Evolutionary conservation across 495 filamentous ascomycete species (phyloP).

Genomic region (Evansstolkia leycettana): DNA sequence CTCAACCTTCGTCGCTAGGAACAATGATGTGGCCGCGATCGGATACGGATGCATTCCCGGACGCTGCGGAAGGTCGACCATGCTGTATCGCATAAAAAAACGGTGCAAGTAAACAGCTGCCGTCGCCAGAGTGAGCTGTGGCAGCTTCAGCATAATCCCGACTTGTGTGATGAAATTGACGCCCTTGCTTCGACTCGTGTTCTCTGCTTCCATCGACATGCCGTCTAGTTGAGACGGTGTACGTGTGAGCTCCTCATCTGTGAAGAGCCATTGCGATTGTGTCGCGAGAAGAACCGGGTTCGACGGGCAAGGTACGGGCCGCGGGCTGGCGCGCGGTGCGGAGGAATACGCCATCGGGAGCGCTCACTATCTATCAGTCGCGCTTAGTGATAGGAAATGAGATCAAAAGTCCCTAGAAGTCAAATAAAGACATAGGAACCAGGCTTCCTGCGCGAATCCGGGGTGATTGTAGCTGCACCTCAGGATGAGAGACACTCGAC

Average conservation of each 20-base stretch:
- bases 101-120: slow-evolving; percentile 91
- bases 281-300: slow-evolving; percentile 38
- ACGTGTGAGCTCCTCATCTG: slow-evolving; percentile 64
- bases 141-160: slow-evolving; percentile 83
- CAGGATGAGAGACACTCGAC: too few relatives aligned
- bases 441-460: too few relatives aligned
- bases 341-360: slow-evolving; percentile 21
- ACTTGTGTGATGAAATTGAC: slow-evolving; percentile 94
- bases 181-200: slow-evolving; percentile 70
- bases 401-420: too few relatives aligned
- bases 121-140: slow-evolving; percentile 80
- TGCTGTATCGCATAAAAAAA: slow-evolving; percentile 80
- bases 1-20: slow-evolving; percentile 92
- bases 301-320: slow-evolving; percentile 35
- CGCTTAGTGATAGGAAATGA: too few relatives aligned
- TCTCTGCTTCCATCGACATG: slow-evolving; percentile 60
- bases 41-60: slow-evolving; percentile 76
- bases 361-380: too few relatives aligned
- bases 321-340: slow-evolving; percentile 15
- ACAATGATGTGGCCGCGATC: slow-evolving; percentile 79
- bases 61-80: slow-evolving; percentile 49
- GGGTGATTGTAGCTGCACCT: too few relatives aligned
- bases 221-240: slow-evolving; percentile 81
- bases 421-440: too few relatives aligned
- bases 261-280: slow-evolving; percentile 80